phyloP scores from a whole-genome alignment of 1,284 basidiomycete genomes.

The Malassezia globosa region DNA sequence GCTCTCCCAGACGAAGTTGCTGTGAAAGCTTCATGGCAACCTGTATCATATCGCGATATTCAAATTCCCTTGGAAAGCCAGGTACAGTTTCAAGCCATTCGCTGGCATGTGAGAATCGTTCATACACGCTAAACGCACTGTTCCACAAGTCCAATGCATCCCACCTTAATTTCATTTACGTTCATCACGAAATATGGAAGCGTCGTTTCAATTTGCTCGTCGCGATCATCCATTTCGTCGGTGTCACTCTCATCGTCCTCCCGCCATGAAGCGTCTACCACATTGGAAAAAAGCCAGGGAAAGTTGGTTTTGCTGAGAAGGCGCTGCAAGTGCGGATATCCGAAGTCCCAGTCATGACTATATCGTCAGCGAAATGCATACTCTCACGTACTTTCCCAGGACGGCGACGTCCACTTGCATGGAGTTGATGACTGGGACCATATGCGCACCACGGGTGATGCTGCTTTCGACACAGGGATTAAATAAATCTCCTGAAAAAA shows the following conservation, averaged over 20 bases:
- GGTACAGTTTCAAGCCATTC: conserved; percentile 76
- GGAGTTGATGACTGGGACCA: conserved; percentile 54
- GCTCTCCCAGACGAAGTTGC: conserved; percentile 59
- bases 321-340: conserved; percentile 21
- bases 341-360: conserved; percentile 31
- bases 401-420: conserved; percentile 50
- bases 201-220: conserved; percentile 27
- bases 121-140: conserved; percentile 54
- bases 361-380: neutral
- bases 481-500: conserved; percentile 69
- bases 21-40: conserved; percentile 53
- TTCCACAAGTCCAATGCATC: conserved; percentile 71
- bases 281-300: conserved; percentile 22
- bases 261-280: conserved; percentile 61
- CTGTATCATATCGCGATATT: conserved; percentile 43
- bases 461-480: conserved; percentile 74
- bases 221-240: conserved; percentile 53
- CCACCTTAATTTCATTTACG: conserved; percentile 60
- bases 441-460: conserved; percentile 79
- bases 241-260: conserved; percentile 48
- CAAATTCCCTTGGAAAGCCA: conserved; percentile 64
- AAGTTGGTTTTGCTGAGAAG: conserved; percentile 22
- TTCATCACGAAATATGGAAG: conserved; percentile 55
- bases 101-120: conserved; percentile 46
- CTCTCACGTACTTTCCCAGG: conserved; percentile 50